Evolutionary conservation across 2,329 filamentous ascomycete species (phyloP).

Genomic region (Teratosphaeria gauchensis): DNA sequence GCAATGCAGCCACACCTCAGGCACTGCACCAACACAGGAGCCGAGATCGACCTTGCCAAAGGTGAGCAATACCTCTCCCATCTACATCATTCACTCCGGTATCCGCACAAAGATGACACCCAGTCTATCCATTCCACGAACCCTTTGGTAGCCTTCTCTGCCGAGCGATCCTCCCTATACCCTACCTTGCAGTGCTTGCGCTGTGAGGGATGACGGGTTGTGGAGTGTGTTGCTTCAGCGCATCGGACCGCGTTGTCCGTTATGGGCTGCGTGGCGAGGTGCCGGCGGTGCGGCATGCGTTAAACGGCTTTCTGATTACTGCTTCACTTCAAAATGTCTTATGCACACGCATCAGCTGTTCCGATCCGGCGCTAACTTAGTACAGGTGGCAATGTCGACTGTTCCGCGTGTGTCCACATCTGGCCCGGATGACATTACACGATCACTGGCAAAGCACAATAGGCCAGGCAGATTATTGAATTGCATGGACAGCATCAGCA

Average conservation of each 20-base stretch:
- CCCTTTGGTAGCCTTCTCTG: conserved; percentile 23
- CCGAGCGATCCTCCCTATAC: conserved; percentile 29
- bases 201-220: conserved; percentile 29
- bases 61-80: background rate
- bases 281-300: conserved; percentile 30
- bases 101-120: conserved; percentile 25
- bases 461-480: background rate
- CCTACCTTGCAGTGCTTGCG: conserved; percentile 21
- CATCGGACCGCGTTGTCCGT: conserved; percentile 23
- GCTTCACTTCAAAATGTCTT: background rate
- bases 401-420: background rate
- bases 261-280: conserved; percentile 23
- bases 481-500: background rate
- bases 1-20: background rate
- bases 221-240: conserved; percentile 30
- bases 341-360: background rate
- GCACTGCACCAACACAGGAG: background rate
- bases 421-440: background rate
- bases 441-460: background rate
- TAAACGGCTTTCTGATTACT: conserved; percentile 28
- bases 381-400: background rate
- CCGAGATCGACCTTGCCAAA: background rate
- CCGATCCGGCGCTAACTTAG: background rate
- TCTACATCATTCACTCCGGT: background rate
- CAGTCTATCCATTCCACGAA: conserved; percentile 34